Evolutionary conservation across 805 yeast species (phyloP), one percentile per base, ranked within the genome.

Genomic region (Myxozyma geophila): DNA sequence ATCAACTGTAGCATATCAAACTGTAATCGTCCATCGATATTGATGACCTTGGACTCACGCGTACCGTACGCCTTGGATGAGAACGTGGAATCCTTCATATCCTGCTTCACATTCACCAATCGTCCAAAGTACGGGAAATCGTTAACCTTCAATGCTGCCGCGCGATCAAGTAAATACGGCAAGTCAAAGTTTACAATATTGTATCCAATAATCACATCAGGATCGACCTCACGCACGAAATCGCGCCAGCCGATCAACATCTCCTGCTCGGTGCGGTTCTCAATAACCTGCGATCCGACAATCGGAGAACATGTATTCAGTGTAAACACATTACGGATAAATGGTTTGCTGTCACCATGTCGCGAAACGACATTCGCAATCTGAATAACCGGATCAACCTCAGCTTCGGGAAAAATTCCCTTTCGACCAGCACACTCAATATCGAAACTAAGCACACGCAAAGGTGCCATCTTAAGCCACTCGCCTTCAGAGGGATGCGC

Each of bases 361-460:
- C 85, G 80, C 71, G 90, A 87, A 1, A 93, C 96, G 36, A 95
- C 97, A 73, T 91, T 93, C 6, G 99, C 99, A 67, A 95, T 96
- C 77, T 96, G 99, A 73, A 95, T 95, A 9, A 95, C 97, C 0
- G 97, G 89, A 78, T 95, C 99, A 53, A 85, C 83, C 66, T 89
- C 89, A 1, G 99, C 88, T 73, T 95, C 99, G 0, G 99, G 99
- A 75, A 95, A 95, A 12, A 95, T 83, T 59, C 99, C 99, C 68
- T 90, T 89, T 76, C 99, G 85, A 51, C 99, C 99, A 2, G 99
- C 95, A 82, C 99, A 95, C 77, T 95, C 99, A 66, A 95, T 95
- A 81, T 95, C 99, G 75, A 95, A 93, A 10, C 98, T 92, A 69
- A 95, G 79, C 54, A 95, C 87, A 72, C 99, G 87, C 64, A 95